These are phyloP conservation scores for Proliferodiscus dingleyae DNA, from an alignment of 2,329 filamentous ascomycete species.

Conservation along the genomic window DNA sequence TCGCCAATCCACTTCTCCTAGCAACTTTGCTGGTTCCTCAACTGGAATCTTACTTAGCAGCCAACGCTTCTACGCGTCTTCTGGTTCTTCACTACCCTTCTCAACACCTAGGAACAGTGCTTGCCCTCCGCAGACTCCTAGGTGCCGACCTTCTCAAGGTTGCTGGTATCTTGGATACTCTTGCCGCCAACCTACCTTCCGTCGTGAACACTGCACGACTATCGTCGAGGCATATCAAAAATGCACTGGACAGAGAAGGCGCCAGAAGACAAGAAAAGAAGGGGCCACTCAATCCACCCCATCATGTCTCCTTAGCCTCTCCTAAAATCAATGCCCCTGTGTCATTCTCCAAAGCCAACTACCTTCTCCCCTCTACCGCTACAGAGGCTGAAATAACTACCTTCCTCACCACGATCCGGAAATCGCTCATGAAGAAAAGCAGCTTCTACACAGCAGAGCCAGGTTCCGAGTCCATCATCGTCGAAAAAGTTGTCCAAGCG, in stretches of 20 bases:
- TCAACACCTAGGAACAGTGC: slow-evolving; percentile 50
- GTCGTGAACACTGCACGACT: no score
- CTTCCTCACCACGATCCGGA: slow-evolving; percentile 50
- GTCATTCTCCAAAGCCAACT: slow-evolving; percentile 47
- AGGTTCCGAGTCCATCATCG: slow-evolving; percentile 18
- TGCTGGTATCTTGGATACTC: slow-evolving; percentile 45
- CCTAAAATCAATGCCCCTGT: slow-evolving; percentile 28
- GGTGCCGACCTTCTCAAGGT: slow-evolving; percentile 54
- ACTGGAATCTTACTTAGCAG: slow-evolving; percentile 53
- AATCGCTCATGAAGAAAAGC: slow-evolving; percentile 42
- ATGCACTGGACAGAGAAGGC: no score
- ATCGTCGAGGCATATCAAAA: no score
- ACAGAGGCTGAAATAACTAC: slow-evolving; percentile 48
- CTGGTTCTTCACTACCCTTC: slow-evolving; percentile 55
- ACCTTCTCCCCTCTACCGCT: slow-evolving; percentile 51
- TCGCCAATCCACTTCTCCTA: slow-evolving; percentile 48
- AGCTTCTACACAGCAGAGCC: slow-evolving; percentile 42
- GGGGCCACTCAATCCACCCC: no score
- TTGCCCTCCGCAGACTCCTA: slow-evolving; percentile 53
- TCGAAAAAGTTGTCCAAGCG: slow-evolving; percentile 11
- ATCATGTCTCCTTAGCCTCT: slow-evolving; percentile 11
- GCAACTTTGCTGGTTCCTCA: slow-evolving; percentile 56
- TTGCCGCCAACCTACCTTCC: slow-evolving; percentile 25
- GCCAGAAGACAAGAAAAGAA: no score
- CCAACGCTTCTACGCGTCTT: slow-evolving; percentile 48